A percentile compares a stretch with the other conserved stretches of the same genome.
phyloP scores from a whole-genome alignment of 192 early-diverging fungal species.

The Endogone sp. region DNA sequence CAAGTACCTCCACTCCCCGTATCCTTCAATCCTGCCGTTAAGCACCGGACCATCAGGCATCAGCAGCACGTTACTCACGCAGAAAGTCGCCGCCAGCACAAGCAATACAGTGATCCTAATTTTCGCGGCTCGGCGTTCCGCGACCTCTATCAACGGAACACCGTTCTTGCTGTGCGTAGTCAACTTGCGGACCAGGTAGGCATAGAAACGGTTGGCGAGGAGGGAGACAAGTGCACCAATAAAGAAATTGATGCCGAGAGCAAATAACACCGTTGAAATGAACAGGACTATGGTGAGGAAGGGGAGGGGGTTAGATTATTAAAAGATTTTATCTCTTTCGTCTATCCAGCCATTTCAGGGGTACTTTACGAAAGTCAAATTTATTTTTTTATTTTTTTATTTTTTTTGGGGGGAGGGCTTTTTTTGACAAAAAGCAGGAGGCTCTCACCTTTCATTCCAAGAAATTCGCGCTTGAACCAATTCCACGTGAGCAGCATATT shows the following conservation, averaged over 20 bases:
- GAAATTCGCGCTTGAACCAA: neutral
- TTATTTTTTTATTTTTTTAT: no score
- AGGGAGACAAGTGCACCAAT: constrained; percentile 3
- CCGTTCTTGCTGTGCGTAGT: neutral
- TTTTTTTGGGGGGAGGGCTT: no score
- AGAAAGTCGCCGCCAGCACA: constrained; percentile 1
- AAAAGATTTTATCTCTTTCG: no score
- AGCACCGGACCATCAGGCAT: constrained; percentile 2
- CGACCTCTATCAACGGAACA: neutral
- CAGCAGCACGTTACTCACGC: neutral
- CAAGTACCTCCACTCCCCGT: constrained; percentile 13
- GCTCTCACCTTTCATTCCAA: neutral
- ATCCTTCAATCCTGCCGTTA: constrained; percentile 2
- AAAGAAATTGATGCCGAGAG: constrained; percentile 14
- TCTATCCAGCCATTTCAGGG: no score
- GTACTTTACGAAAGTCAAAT: no score
- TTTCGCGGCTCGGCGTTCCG: neutral
- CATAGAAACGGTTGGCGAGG: constrained; percentile 8
- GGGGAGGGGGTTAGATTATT: no score
- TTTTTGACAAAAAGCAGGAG: no score
- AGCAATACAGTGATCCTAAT: constrained; percentile 1
- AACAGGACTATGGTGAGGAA: neutral
- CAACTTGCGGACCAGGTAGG: neutral
- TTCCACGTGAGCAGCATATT: constrained; percentile 5
- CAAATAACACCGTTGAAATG: constrained; percentile 5